Evolutionary conservation across 2,329 filamentous ascomycete species (phyloP), one percentile per base, ranked within the genome.

Genomic region (Microcyclosporella mali): DNA sequence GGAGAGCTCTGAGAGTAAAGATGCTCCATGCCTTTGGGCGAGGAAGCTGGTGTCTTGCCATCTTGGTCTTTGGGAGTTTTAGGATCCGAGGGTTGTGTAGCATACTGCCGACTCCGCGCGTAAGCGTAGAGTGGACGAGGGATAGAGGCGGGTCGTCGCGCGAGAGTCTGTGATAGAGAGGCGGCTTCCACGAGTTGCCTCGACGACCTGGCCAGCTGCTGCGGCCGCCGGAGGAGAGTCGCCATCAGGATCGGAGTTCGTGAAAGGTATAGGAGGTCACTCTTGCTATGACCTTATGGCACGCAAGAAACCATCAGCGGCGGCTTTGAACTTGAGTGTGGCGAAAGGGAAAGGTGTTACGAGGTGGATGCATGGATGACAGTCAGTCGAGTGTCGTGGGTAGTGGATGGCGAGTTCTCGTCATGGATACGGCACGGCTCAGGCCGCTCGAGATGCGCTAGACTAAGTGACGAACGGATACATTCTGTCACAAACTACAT

Each of bases 21-120:
- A 47, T 69, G 65, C 57, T 73, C 69, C 46, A 68, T 69, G 35
- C 70, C 69, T 25, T 65, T 66, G 14, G 66, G 55, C 37, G 64
- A 46, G 37, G 62, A 58, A 33, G 61, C 57, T 19, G 64, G 58
- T 50, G 63, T 60, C 37, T 62, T 57, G 43, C 49, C 57, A 43
- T 59, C 47, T 16, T 63, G 57, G 36, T 66, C 66, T 49, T 70
- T 67, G 49, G 71, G 68, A 36, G 66, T 66, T 49, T 70, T 67
- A 47, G 71, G 68, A 46, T 68, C 65, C 19, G 66, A 62, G 25
- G 69, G 63, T 46, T 67, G 66, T 6, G 70, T 68, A 36, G 70
- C 65, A 50, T 70, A 73, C 35, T 63, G 56, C 43, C 69, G 61
- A 34, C 63, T 60, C 15, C 66, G 64, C 46, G 70, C 68, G 46